Conservation (phyloP, 257 asterid species). For the Coffea canephora region DNA sequence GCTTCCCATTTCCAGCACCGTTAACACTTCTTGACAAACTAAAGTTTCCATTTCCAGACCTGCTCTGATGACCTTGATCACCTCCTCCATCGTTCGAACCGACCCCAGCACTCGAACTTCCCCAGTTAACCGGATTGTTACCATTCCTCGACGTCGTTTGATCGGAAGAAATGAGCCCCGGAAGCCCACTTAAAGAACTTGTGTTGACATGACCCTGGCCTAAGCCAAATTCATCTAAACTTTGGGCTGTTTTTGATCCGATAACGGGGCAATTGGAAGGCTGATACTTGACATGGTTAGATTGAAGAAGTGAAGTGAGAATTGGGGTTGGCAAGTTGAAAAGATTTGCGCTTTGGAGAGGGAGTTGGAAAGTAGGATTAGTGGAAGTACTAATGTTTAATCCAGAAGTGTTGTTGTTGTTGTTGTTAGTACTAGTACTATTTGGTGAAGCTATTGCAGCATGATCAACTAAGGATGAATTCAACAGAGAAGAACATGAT, state of each 20-base stretch:
- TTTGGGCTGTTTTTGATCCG: conserved; percentile 24
- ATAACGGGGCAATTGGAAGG: background rate
- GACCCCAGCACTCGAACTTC: background rate
- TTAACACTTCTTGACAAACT: conserved; percentile 2
- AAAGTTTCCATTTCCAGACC: conserved; percentile 18
- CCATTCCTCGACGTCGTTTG: conserved; percentile 27
- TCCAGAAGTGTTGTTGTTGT: too few relatives aligned
- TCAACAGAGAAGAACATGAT: conserved; percentile 17
- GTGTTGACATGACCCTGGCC: conserved; percentile 15
- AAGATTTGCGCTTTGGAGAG: conserved; percentile 27
- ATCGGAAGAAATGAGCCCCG: conserved; percentile 48
- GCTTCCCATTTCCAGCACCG: conserved; percentile 21
- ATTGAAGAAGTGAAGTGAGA: conserved; percentile 44
- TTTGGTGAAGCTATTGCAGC: conserved; percentile 10
- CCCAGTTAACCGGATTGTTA: conserved; percentile 15
- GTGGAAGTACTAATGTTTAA: conserved; percentile 4
- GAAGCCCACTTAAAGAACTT: conserved; percentile 31
- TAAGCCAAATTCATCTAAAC: conserved; percentile 27
- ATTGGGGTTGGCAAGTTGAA: conserved; percentile 44
- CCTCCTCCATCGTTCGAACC: conserved; percentile 10
- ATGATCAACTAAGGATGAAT: conserved; percentile 22
- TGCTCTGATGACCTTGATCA: conserved; percentile 13
- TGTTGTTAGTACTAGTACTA: conserved; percentile 3
- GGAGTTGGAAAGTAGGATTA: conserved; percentile 31
- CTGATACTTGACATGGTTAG: conserved; percentile 24